Conservation (phyloP, 1,139 yeast genomes). For the Diutina rugosa region DNA sequence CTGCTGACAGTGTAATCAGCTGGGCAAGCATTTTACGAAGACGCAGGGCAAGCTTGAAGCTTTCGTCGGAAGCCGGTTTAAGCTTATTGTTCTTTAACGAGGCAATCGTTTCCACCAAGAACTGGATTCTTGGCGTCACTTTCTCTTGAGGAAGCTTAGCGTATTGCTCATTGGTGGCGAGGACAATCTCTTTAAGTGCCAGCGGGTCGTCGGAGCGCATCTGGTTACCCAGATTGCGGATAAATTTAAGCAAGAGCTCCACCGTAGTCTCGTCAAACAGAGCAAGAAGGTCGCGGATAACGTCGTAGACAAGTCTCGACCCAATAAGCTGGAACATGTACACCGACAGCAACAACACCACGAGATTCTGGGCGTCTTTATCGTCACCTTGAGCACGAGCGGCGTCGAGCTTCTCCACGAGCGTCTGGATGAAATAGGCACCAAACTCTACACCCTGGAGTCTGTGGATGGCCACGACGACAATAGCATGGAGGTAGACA, state of each 20-base stretch:
- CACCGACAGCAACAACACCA: slow-evolving; percentile 64
- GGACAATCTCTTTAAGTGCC: slow-evolving; percentile 69
- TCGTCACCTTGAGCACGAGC: neutral
- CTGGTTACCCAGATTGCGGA: slow-evolving; percentile 71
- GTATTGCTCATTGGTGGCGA: slow-evolving; percentile 14
- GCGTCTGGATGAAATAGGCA: slow-evolving; percentile 68
- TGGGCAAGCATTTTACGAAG: slow-evolving; percentile 58
- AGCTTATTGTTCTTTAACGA: slow-evolving; percentile 79
- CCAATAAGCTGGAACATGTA: slow-evolving; percentile 70
- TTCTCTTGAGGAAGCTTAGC: neutral
- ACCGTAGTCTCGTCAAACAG: slow-evolving; percentile 61
- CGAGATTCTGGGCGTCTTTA: slow-evolving; percentile 55
- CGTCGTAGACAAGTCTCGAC: slow-evolving; percentile 63
- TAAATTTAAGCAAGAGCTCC: slow-evolving; percentile 59
- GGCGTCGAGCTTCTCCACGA: slow-evolving; percentile 52
- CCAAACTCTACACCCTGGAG: slow-evolving; percentile 84
- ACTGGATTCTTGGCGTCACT: slow-evolving; percentile 51
- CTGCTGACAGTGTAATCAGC: slow-evolving; percentile 23
- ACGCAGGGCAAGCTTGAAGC: slow-evolving; percentile 38
- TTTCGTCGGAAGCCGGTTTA: slow-evolving; percentile 35
- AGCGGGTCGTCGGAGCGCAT: slow-evolving; percentile 84
- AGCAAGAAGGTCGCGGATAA: slow-evolving; percentile 43
- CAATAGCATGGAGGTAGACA: slow-evolving; percentile 67
- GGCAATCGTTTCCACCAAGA: slow-evolving; percentile 72
- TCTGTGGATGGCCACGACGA: slow-evolving; percentile 64